Base-by-base conservation (phyloP, 768 basidiomycete species). In the Russula abietina region DNA sequence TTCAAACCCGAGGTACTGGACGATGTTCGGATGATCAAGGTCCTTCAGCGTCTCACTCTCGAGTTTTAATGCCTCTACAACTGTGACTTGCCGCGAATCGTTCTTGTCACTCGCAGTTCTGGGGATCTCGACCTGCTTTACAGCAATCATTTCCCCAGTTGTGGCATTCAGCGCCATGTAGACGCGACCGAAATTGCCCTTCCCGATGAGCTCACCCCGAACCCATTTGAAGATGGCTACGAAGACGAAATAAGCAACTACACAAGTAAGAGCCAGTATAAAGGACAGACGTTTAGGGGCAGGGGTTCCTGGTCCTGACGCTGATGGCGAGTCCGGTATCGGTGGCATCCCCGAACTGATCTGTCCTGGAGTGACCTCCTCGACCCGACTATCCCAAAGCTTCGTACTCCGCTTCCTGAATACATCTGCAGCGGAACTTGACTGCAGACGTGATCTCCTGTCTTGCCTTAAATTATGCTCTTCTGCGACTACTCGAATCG, bases 121-220 rank as follows among this genome's bases (percentile, higher is more conserved):
- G 1, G 97, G 96, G 61, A 95, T 83, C 73, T 98, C 97, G 52
- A 99, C 97, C 75, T 98, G 97, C 75, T 99, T 99, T 67, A 99
- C 97, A 19, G 97, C 97, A 70, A 98, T 94, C 92, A 98, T 96
- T 75, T 98, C 95, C 61, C 94, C 94, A 0, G 94, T 96, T 3
- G 92, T 94, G 36, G 91, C 93, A 72, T 98, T 98, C 62, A 98
- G 78, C 19, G 93, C 97, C 59, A 98, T 84, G 71, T 98, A 99
- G 32, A 99, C 97, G 48, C 91, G 85, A 14, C 97, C 97, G 70
- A 95, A 99, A 14, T 94, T 95, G 28, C 97, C 97, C 71, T 91
- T 93, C 36, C 97, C 97, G 65, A 99, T 98, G 41, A 98, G 81
- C 75, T 98, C 94, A 57, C 97, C 97, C 69, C 96, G 89, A 43